A percentile compares a stretch with the other conserved stretches of the same genome.
Evolutionary conservation across 208 protist species (phyloP).

Genomic region (Trypanosomatidae sp.): DNA sequence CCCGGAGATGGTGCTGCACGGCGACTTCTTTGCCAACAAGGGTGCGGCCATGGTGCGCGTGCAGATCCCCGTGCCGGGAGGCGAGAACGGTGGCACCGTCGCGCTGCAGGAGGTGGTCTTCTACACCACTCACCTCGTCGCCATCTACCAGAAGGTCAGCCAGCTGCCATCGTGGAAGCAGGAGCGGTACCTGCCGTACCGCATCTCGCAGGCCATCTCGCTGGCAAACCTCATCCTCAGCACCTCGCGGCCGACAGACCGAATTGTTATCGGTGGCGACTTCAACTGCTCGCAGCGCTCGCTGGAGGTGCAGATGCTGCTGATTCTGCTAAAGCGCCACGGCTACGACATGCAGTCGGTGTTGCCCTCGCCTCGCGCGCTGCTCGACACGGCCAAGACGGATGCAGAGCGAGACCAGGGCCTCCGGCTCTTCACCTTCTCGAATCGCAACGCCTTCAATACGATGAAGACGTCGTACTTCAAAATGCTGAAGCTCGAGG

Average conservation of each 20-base stretch:
- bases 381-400: constrained; percentile 22
- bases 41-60: constrained; percentile 70
- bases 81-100: constrained; percentile 11
- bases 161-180: constrained; percentile 55
- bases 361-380: constrained; percentile 39
- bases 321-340: constrained; percentile 62
- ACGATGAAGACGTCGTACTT: constrained; percentile 73
- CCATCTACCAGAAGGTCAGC: constrained; percentile 70
- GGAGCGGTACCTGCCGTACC: constrained; percentile 81
- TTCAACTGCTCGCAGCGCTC: constrained; percentile 85
- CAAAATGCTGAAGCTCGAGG: constrained; percentile 68
- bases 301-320: constrained; percentile 79
- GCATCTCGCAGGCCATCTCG: constrained; percentile 78
- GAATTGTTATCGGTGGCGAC: constrained; percentile 82
- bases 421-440: constrained; percentile 60
- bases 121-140: constrained; percentile 86
- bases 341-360: constrained; percentile 72
- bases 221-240: constrained; percentile 70
- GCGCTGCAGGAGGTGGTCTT: constrained; percentile 51
- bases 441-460: constrained; percentile 77
- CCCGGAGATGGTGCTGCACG: constrained; percentile 84
- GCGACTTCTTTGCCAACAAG: constrained; percentile 92
- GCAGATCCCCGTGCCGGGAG: constrained; percentile 44
- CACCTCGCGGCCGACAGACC: constrained; percentile 69
- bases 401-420: constrained; percentile 23